These are phyloP conservation scores for Forsythia viridissima DNA, from an alignment of 257 asterid genomes.

Conservation along the genomic window DNA sequence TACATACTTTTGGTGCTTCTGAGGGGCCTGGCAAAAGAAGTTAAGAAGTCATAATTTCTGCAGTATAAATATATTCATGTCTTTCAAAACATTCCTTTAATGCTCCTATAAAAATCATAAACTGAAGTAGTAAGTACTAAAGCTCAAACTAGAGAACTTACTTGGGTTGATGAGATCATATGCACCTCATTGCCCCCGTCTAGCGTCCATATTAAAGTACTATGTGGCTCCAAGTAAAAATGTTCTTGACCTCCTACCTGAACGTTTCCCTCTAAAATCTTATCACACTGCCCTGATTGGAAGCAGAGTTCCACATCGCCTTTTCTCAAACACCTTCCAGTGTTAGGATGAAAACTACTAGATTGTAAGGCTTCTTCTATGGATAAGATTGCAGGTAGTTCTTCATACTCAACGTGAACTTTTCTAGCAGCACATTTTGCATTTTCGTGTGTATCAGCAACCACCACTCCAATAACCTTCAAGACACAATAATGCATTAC, in stretches of 20 bases:
- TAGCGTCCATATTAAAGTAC: constrained; percentile 81
- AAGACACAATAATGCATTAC: constrained; percentile 21
- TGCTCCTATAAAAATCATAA: background rate
- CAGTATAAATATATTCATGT: background rate
- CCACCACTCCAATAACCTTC: constrained; percentile 92
- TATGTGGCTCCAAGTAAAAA: constrained; percentile 91
- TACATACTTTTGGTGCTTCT: constrained; percentile 91
- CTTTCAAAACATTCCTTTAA: background rate
- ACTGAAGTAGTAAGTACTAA: constrained; percentile 1
- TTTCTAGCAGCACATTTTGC: constrained; percentile 86
- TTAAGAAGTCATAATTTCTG: constrained; percentile 12
- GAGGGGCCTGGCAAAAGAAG: constrained; percentile 62
- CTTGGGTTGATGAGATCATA: constrained; percentile 96
- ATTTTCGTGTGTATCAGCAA: constrained; percentile 95
- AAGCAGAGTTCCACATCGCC: constrained; percentile 79
- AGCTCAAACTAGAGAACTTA: constrained; percentile 31
- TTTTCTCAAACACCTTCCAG: constrained; percentile 58
- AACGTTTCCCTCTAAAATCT: constrained; percentile 82
- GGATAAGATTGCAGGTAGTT: constrained; percentile 76
- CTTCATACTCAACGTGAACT: constrained; percentile 77
- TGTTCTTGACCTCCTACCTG: constrained; percentile 96
- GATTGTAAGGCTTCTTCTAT: constrained; percentile 77
- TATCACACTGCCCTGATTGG: constrained; percentile 73
- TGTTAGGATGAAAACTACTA: constrained; percentile 76
- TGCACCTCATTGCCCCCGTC: constrained; percentile 97